These are phyloP conservation scores for Metschnikowia gelsemii DNA, from an alignment of 805 yeast species.

Conservation along the genomic window DNA sequence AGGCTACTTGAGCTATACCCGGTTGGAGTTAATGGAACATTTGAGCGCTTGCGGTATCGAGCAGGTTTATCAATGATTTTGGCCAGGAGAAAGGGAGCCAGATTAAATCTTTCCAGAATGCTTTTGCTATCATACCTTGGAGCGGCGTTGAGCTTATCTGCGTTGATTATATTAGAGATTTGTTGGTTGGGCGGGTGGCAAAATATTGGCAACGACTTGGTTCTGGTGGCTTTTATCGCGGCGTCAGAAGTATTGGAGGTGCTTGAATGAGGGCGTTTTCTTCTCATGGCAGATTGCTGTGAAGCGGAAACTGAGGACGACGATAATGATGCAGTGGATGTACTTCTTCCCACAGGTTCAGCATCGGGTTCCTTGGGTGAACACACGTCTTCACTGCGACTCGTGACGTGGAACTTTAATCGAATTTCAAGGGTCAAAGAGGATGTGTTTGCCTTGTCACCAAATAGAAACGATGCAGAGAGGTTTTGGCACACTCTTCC, in stretches of 20 bases:
- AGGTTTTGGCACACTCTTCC: conserved; percentile 62
- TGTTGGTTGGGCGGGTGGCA: conserved; percentile 40
- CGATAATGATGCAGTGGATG: too few species aligned
- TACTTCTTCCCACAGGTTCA: conserved; percentile 2
- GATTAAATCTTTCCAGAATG: conserved; percentile 44
- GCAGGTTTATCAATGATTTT: conserved; percentile 41
- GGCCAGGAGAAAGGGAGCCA: conserved; percentile 45
- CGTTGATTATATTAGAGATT: conserved; percentile 41
- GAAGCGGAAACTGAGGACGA: conserved; percentile 4
- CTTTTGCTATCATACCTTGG: conserved; percentile 41
- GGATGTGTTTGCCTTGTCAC: conserved; percentile 35
- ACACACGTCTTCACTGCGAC: conserved; percentile 15
- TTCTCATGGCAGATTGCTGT: conserved; percentile 9
- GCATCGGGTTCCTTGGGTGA: conserved; percentile 10
- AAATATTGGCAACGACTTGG: conserved; percentile 44
- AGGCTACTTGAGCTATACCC: conserved; percentile 14
- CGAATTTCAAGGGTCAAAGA: conserved; percentile 57
- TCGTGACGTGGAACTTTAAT: conserved; percentile 47
- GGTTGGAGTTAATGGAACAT: conserved; percentile 19
- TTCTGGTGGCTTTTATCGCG: conserved; percentile 44
- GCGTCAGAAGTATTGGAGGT: conserved; percentile 14
- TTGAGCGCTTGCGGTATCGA: conserved; percentile 23
- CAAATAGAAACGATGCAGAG: conserved; percentile 41
- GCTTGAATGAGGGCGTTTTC: conserved; percentile 12
- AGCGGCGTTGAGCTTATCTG: conserved; percentile 39